phyloP scores from a whole-genome alignment of 2,329 filamentous ascomycete species.

The Cladosporium sp. region DNA sequence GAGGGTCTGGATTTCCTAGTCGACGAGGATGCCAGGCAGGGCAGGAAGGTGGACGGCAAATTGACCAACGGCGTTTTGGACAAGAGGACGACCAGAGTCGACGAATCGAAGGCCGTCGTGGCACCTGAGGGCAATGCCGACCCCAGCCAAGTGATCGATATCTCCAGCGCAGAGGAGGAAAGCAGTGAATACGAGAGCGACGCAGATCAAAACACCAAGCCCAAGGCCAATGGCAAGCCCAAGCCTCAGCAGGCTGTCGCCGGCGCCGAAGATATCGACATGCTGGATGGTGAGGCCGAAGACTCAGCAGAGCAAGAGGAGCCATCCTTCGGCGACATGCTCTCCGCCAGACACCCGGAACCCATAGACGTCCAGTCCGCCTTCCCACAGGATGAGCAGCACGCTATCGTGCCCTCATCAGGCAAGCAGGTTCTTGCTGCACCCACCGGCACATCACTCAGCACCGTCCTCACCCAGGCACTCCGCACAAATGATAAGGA shows the following conservation, averaged over 20 bases:
- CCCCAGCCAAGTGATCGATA: slow-evolving; percentile 47
- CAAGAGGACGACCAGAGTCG: slow-evolving; percentile 53
- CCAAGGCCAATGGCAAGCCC: slow-evolving; percentile 25
- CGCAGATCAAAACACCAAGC: slow-evolving; percentile 18
- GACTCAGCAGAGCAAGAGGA: slow-evolving; percentile 38
- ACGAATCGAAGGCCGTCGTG: slow-evolving; percentile 59
- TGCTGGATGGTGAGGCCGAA: slow-evolving; percentile 34
- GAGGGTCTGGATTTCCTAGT: slow-evolving; percentile 37
- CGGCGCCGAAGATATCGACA: slow-evolving; percentile 24
- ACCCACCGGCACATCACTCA: slow-evolving; percentile 76
- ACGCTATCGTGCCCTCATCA: slow-evolving; percentile 44
- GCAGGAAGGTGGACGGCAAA: slow-evolving; percentile 45
- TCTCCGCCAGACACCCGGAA: slow-evolving; percentile 67
- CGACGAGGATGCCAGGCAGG: slow-evolving; percentile 36
- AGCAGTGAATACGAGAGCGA: slow-evolving; percentile 29
- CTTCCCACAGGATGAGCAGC: slow-evolving; percentile 45
- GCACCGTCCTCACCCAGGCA: slow-evolving; percentile 89
- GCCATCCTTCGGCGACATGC: slow-evolving; percentile 84
- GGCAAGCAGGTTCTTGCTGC: slow-evolving; percentile 54
- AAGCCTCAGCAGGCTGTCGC: slow-evolving; percentile 29
- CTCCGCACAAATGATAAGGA: slow-evolving; percentile 87
- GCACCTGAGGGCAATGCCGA: slow-evolving; percentile 44
- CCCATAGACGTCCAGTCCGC: slow-evolving; percentile 73
- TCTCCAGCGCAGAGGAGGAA: slow-evolving; percentile 49
- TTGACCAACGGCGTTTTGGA: slow-evolving; percentile 56